Percentiles rank a stretch among this genome's conserved stretches.
phyloP scores from a whole-genome alignment of 2,329 filamentous ascomycete species.

The Akanthomyces lecanii region DNA sequence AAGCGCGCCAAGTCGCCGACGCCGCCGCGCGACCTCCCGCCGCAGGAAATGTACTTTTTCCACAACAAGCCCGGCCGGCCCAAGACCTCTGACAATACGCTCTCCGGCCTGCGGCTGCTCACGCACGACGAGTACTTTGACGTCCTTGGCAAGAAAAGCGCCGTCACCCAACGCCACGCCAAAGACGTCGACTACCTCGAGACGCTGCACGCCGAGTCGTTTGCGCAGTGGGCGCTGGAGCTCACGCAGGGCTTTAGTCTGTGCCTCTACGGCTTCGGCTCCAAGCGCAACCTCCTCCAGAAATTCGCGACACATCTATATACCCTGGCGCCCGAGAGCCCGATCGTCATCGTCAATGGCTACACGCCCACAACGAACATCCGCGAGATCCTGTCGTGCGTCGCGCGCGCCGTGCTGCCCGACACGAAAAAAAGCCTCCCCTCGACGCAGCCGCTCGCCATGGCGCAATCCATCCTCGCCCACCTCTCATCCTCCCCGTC shows the following conservation, averaged over 20 bases:
- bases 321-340: conserved; percentile 24
- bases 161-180: conserved; percentile 57
- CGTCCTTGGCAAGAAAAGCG: conserved; percentile 40
- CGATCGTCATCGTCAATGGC: conserved; percentile 81
- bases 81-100: conserved; percentile 83
- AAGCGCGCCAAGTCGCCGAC: conserved; percentile 59
- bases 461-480: conserved; percentile 29
- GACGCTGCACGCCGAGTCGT: conserved; percentile 72
- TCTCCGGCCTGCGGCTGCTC: conserved; percentile 69
- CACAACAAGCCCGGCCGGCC: conserved; percentile 78
- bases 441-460: conserved; percentile 9
- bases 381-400: conserved; percentile 60
- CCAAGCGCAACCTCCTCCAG: conserved; percentile 72
- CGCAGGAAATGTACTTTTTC: conserved; percentile 90
- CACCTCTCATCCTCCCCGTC: conserved; percentile 24
- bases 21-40: conserved; percentile 74
- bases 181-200: conserved; percentile 68
- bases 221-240: conserved; percentile 91
- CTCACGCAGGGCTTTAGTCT: conserved; percentile 81
- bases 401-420: conserved; percentile 57
- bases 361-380: conserved; percentile 65
- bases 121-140: conserved; percentile 91
- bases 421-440: neutral
- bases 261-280: conserved; percentile 89
- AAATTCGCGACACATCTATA: conserved; percentile 70